phyloP scores from a whole-genome alignment of 495 filamentous ascomycete genomes.

The Podospora appendiculata region DNA sequence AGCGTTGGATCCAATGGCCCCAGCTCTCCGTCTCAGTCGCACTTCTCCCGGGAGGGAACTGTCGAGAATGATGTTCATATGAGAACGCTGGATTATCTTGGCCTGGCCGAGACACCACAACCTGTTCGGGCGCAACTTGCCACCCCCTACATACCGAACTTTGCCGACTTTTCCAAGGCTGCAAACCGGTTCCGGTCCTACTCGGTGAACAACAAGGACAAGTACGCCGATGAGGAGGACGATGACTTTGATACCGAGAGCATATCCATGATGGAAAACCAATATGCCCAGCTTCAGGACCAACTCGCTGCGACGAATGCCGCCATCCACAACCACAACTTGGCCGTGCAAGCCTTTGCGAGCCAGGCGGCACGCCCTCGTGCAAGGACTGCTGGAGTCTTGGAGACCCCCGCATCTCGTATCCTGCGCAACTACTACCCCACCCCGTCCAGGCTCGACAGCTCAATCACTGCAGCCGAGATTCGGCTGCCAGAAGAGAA shows the following conservation, averaged over 20 bases:
- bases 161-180: conserved; percentile 66
- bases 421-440: conserved; percentile 73
- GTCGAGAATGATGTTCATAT: conserved; percentile 78
- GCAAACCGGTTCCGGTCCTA: conserved; percentile 90
- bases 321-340: conserved; percentile 86
- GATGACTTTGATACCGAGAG: conserved; percentile 70
- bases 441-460: conserved; percentile 75
- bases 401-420: conserved; percentile 73
- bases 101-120: conserved; percentile 89
- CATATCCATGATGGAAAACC: conserved; percentile 59
- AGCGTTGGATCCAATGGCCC: conserved; percentile 70
- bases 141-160: conserved; percentile 66
- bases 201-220: conserved; percentile 97
- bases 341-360: conserved; percentile 86
- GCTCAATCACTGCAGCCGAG: conserved; percentile 73
- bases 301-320: conserved; percentile 73
- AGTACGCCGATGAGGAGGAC: conserved; percentile 91
- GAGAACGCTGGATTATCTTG: conserved; percentile 91
- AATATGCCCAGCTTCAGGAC: conserved; percentile 53
- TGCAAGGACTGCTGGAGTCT: conserved; percentile 74
- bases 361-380: conserved; percentile 78
- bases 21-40: conserved; percentile 80
- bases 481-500: conserved; percentile 61
- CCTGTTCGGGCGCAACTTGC: conserved; percentile 64
- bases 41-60: conserved; percentile 81